phyloP scores from a whole-genome alignment of 2,329 filamentous ascomycete genomes.

The Cylindrodendrum hubeiense region DNA sequence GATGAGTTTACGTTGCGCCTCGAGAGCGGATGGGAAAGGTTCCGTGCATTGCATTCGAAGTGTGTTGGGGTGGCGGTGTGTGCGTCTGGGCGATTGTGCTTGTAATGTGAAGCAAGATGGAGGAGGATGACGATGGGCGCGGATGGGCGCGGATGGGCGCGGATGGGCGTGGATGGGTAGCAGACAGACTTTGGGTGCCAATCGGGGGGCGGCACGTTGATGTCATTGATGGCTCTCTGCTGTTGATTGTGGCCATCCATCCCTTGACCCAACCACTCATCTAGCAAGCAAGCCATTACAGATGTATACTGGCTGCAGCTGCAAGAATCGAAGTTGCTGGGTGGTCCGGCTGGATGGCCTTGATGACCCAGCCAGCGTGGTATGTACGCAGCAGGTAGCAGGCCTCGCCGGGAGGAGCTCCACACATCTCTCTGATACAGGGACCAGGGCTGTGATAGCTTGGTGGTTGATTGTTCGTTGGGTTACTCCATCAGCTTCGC shows the following conservation, averaged over 20 bases:
- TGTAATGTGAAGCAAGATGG: background rate
- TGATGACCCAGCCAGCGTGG: background rate
- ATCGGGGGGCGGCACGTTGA: slow-evolving; percentile 13
- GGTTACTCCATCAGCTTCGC: background rate
- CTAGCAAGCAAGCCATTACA: too few relatives aligned
- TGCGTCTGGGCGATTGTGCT: background rate
- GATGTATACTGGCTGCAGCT: background rate
- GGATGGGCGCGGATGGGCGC: background rate
- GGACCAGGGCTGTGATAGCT: background rate
- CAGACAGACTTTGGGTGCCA: slow-evolving; percentile 7
- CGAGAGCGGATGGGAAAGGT: slow-evolving; percentile 23
- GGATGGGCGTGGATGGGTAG: background rate
- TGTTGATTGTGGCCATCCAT: background rate
- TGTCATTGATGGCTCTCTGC: slow-evolving; percentile 10
- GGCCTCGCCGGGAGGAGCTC: background rate
- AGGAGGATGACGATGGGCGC: background rate
- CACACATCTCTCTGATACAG: background rate
- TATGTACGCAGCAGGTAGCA: background rate
- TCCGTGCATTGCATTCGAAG: slow-evolving; percentile 27
- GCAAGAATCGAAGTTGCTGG: background rate
- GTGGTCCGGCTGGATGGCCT: background rate
- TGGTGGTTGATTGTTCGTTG: too few relatives aligned
- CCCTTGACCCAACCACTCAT: background rate
- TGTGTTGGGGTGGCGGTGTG: slow-evolving; percentile 12
- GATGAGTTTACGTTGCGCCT: background rate